A percentile compares a stretch with the other conserved stretches of the same genome.
Conservation (phyloP, 2,329 filamentous ascomycete species). For the Metarhizium brunneum region DNA sequence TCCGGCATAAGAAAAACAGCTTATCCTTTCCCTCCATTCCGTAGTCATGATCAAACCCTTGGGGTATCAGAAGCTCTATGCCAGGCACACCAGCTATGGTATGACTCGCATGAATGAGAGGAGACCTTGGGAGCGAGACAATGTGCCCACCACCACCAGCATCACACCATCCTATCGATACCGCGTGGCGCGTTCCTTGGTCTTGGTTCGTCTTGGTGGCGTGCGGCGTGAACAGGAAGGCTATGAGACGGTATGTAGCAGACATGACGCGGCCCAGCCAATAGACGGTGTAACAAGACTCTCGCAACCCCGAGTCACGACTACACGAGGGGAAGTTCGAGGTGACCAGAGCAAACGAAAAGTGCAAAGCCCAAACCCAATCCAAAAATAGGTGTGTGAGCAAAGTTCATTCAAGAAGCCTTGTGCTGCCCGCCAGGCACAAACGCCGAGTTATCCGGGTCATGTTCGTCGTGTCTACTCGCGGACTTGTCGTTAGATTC, state of each 20-base stretch:
- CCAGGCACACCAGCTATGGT: neutral
- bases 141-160: neutral
- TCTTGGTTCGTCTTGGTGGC: neutral
- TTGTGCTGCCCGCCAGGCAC: neutral
- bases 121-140: neutral
- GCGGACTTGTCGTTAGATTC: neutral
- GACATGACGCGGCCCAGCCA: slow-evolving; percentile 9
- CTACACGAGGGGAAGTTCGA: neutral
- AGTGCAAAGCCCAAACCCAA: neutral
- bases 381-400: neutral
- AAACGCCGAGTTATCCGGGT: slow-evolving; percentile 2
- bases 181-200: neutral
- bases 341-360: neutral
- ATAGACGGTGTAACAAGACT: neutral
- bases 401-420: neutral
- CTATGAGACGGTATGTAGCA: neutral
- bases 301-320: neutral
- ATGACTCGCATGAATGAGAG: neutral
- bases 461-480: neutral
- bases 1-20: neutral
- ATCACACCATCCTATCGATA: neutral
- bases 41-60: neutral
- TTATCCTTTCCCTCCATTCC: neutral
- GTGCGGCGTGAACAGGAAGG: neutral
- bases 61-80: neutral